Conservation (phyloP, 2,329 filamentous ascomycete genomes). For the Talaromyces albobiverticillius region DNA sequence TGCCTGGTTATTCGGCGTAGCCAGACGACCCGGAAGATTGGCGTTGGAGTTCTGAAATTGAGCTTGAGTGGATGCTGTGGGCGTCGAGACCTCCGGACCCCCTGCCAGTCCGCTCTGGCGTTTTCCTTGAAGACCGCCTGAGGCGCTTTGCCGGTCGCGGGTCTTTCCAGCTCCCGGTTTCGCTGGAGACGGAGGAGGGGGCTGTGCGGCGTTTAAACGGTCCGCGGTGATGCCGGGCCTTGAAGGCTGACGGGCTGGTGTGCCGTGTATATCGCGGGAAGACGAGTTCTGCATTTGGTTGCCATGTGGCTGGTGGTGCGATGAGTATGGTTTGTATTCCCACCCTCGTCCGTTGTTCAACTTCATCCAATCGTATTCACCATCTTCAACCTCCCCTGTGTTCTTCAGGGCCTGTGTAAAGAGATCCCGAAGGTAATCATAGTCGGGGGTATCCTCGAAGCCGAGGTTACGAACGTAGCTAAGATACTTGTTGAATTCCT, state of each 20-base stretch:
- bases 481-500: conserved; percentile 97
- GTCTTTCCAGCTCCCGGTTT: conserved; percentile 73
- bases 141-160: conserved; percentile 70
- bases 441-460: conserved; percentile 97
- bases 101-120: conserved; percentile 59
- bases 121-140: conserved; percentile 70
- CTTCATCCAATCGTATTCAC: conserved; percentile 99
- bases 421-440: conserved; percentile 93
- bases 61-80: conserved; percentile 86
- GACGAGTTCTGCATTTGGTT: conserved; percentile 77
- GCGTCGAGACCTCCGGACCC: conserved; percentile 68
- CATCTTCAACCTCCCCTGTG: conserved; percentile 90
- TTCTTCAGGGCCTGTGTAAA: conserved; percentile 96
- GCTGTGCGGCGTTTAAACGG: conserved; percentile 93
- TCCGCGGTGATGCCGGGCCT: conserved; percentile 68
- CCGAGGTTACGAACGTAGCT: conserved; percentile 96
- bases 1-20: conserved; percentile 48
- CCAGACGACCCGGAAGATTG: conserved; percentile 68
- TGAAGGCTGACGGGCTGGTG: conserved; percentile 56
- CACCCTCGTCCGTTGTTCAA: conserved; percentile 89
- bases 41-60: conserved; percentile 96
- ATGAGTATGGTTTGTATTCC: conserved; percentile 72
- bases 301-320: conserved; percentile 67
- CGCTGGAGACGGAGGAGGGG: conserved; percentile 79
- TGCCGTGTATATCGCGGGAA: conserved; percentile 77